Evolutionary conservation across 805 yeast genomes (phyloP), one percentile per base, ranked within the genome.

Genomic region (Blastobotrys parvus): DNA sequence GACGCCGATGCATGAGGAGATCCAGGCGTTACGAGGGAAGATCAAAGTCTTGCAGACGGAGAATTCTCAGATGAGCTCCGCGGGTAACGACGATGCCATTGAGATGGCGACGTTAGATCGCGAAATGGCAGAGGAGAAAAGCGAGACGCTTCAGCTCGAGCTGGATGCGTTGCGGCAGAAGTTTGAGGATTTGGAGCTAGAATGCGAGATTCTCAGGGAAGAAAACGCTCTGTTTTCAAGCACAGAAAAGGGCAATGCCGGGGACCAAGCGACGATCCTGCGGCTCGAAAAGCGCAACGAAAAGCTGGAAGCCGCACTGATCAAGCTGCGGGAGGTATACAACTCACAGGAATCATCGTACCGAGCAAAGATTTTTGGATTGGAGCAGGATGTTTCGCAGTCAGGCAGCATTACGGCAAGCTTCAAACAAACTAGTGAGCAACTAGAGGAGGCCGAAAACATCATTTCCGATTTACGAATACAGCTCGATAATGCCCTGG

Each of bases 221-320:
- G 60, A 59, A 39, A 53, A 48, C 16, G 49, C 40, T 2, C 21
- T 48, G 29, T 38, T 30, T 35, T 13, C 31, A 7, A 11, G 16
- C 18, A 25, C 29, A 4, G 31, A n/a, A 4, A 19, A 30, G 4
- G 21, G 21, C 4, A 32, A 34, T n/a, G 13, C 33, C 31, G 32
- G 27, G 35, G 27, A 19, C 15, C 23, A 29, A 43, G 41, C 8
- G 21, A 25, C 25, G 21, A 16, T 35, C 40, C 21, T 17, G 40
- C 22, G 25, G 33, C 40, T 58, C 11, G 49, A 49, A 2, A 58
- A 49, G 43, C 55, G 68, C 21, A 72, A 69, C 44, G 62, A 58
- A 39, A 59, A 61, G 42, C 57, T 77, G 21, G 77, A 74, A 45
- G 46, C 58, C 7, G 73, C 79, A 0, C 51, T 77, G 10, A 43